These are phyloP conservation scores for Bertia moriformis DNA, from an alignment of 2,329 filamentous ascomycete genomes.

Conservation along the genomic window DNA sequence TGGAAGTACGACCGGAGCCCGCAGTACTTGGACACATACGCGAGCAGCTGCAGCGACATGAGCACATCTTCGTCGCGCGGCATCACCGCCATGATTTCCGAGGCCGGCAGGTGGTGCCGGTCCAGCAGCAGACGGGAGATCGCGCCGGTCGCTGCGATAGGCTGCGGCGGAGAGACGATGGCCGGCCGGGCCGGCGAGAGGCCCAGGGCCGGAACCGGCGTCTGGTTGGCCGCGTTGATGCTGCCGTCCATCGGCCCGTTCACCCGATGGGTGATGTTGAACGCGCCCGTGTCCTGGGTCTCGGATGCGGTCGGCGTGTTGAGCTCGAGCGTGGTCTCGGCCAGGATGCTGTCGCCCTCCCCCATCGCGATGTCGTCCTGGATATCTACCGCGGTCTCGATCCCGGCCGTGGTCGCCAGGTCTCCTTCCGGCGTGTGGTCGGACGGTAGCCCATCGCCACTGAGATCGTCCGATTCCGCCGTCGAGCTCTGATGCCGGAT, in stretches of 20 bases:
- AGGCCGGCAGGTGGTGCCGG: constrained; percentile 51
- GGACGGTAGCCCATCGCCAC: constrained; percentile 68
- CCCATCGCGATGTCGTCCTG: constrained; percentile 72
- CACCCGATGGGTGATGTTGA: constrained; percentile 85
- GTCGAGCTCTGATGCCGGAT: constrained; percentile 84
- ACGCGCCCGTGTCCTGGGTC: constrained; percentile 73
- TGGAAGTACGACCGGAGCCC: constrained; percentile 93
- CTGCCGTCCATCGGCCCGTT: constrained; percentile 67
- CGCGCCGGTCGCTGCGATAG: constrained; percentile 54
- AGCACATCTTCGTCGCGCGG: constrained; percentile 93
- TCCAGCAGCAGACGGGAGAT: constrained; percentile 72
- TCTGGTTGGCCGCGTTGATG: constrained; percentile 58
- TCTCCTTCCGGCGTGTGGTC: constrained; percentile 65
- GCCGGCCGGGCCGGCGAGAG: constrained; percentile 62
- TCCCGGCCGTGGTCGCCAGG: constrained; percentile 66
- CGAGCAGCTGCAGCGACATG: constrained; percentile 91
- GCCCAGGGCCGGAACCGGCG: constrained; percentile 51
- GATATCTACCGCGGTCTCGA: constrained; percentile 71
- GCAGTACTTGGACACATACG: constrained; percentile 98
- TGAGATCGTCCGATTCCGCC: constrained; percentile 75
- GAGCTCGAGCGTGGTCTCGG: constrained; percentile 60
- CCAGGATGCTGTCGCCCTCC: constrained; percentile 66
- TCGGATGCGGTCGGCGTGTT: constrained; percentile 59
- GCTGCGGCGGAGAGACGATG: constrained; percentile 58
- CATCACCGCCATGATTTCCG: constrained; percentile 74